Conservation (phyloP, 139 green algal species). For the Chlamydomonas incerta region DNA sequence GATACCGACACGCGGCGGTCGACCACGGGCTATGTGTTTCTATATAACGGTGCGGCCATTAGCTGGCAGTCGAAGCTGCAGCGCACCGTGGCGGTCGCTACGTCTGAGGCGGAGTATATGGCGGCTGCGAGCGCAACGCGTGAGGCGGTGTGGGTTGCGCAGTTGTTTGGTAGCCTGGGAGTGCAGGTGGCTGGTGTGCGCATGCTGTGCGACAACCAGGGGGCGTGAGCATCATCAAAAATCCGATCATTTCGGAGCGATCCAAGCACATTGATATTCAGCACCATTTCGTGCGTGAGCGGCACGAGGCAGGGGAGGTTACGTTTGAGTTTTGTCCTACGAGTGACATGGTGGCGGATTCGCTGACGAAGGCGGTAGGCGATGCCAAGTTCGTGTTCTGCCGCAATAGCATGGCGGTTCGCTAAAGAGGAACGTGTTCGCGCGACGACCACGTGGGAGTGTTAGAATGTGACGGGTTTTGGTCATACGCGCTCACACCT, state of each 20-base stretch:
- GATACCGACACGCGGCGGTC: neutral
- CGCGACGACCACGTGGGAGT: too few species aligned
- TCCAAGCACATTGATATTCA: constrained; percentile 64
- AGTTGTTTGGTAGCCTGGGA: constrained; percentile 47
- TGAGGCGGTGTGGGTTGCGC: constrained; percentile 60
- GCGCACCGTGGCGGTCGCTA: constrained; percentile 63
- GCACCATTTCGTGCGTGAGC: constrained; percentile 57
- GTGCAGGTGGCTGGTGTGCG: neutral
- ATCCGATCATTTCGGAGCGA: constrained; percentile 41
- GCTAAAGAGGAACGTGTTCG: too few species aligned
- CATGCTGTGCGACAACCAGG: constrained; percentile 54
- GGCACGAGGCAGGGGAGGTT: constrained; percentile 41
- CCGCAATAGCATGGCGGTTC: constrained; percentile 32
- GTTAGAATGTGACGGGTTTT: too few species aligned
- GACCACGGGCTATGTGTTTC: neutral
- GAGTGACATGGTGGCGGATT: constrained; percentile 47
- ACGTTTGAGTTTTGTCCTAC: neutral
- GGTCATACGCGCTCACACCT: too few species aligned
- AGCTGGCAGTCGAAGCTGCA: constrained; percentile 63
- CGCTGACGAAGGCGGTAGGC: constrained; percentile 54
- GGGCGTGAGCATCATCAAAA: constrained; percentile 50
- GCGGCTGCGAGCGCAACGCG: constrained; percentile 30
- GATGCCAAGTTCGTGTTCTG: constrained; percentile 28
- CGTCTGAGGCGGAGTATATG: constrained; percentile 68
- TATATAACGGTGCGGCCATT: constrained; percentile 43